Conservation (phyloP, 495 filamentous ascomycete genomes). For the Massariosphaeria phaeospora region DNA sequence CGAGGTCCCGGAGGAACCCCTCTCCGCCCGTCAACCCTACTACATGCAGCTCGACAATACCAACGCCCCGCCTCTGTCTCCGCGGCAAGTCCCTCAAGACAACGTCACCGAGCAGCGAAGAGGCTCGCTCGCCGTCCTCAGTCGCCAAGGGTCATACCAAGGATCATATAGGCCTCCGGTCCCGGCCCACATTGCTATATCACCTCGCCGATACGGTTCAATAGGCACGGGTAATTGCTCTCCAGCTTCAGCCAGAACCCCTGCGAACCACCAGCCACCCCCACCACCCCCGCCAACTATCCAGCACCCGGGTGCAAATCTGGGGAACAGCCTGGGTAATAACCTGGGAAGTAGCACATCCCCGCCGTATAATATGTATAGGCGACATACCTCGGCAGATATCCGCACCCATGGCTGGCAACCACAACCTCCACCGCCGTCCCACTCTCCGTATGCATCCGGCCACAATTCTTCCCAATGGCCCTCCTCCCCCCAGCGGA, state of each 20-base stretch:
- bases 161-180: slow-evolving; percentile 69
- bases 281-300: slow-evolving; percentile 59
- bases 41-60: slow-evolving; percentile 67
- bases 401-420: slow-evolving; percentile 90
- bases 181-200: slow-evolving; percentile 69
- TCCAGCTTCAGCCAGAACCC: slow-evolving; percentile 60
- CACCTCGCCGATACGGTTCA: slow-evolving; percentile 77
- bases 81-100: slow-evolving; percentile 72
- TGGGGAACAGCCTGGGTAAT: slow-evolving; percentile 46
- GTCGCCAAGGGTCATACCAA: slow-evolving; percentile 53
- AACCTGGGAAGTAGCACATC: slow-evolving; percentile 64
- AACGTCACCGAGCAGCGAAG: slow-evolving; percentile 69
- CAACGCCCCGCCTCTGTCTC: slow-evolving; percentile 75
- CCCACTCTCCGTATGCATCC: slow-evolving; percentile 64
- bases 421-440: slow-evolving; percentile 40
- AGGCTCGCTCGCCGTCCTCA: slow-evolving; percentile 43
- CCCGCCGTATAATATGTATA: slow-evolving; percentile 68
- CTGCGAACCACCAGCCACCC: slow-evolving; percentile 53
- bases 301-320: slow-evolving; percentile 52
- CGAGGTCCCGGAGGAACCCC: slow-evolving; percentile 71
- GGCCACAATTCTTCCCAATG: slow-evolving; percentile 71
- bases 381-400: slow-evolving; percentile 92
- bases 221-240: slow-evolving; percentile 58
- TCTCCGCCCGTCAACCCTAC: slow-evolving; percentile 69
- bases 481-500: slow-evolving; percentile 78